phyloP scores from a whole-genome alignment of 2,329 filamentous ascomycete species.

The Hirsutella minnesotensis region DNA sequence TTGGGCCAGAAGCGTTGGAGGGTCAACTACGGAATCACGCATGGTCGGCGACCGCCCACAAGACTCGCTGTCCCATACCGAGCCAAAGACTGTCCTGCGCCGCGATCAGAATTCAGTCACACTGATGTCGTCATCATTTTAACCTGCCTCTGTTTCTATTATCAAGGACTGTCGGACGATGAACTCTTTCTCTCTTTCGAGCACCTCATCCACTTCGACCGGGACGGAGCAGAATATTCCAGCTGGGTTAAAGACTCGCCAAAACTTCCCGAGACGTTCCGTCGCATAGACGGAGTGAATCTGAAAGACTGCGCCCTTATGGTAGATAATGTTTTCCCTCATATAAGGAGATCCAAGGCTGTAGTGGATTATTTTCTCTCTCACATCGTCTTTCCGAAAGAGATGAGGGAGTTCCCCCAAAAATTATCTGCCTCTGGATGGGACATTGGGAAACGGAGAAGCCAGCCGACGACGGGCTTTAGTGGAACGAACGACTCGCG shows the following conservation, averaged over 20 bases:
- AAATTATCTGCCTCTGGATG: neutral
- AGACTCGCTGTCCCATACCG: neutral
- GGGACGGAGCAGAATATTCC: neutral
- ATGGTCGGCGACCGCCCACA: neutral
- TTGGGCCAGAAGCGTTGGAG: neutral
- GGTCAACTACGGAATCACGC: neutral
- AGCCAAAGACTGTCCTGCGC: neutral
- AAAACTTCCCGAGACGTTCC: neutral
- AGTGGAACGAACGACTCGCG: neutral
- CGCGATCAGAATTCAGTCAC: neutral
- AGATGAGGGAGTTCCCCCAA: neutral
- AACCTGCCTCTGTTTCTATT: neutral
- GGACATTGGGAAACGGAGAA: neutral
- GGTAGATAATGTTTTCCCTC: neutral
- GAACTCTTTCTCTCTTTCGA: neutral
- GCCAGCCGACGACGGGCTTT: neutral
- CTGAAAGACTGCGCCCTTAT: neutral
- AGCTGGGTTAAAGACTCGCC: neutral
- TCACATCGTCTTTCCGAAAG: neutral
- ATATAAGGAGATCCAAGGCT: neutral
- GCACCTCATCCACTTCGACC: neutral
- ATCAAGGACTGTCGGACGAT: neutral
- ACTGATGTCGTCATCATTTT: neutral
- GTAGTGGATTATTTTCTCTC: neutral
- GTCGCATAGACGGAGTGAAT: neutral